Evolutionary conservation across 179 eudicot genomes (phyloP), one percentile per base, ranked within the genome.

Genomic region (Patellifolia procumbens): DNA sequence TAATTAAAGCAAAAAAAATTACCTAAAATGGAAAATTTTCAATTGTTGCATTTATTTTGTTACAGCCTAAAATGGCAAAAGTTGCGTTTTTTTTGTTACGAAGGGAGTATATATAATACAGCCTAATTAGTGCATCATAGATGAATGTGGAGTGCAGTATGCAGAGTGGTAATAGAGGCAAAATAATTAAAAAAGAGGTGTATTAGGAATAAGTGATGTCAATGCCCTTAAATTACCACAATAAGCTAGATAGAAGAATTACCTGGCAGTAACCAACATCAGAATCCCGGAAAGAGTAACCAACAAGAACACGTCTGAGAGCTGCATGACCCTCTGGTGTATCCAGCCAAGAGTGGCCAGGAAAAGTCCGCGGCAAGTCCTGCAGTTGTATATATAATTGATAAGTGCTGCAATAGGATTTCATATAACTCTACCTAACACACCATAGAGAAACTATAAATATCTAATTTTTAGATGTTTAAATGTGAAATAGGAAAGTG

Each of bases 241-340:
- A 31, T 69, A 69, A 43, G 6, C 7, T 13, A 37, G 24, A 45
- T 51, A 16, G 20, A 66, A 68, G 53, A 78, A 75, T 31, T 70
- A 91, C 98, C 97, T 94, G 98, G 87, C 98, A 95, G 70, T 95
- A 95, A 80, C 99, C 99, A 79, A 95, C 99, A 60, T 93, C 89
- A 70, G 93, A 95, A 86, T 95, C 98, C 32, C 99, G 95, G 84
- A 95, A 95, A 32, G 98, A 95, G 85, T 95, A 95, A 16, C 82
- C 99, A 74, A 91, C 95, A 87, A 95, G 99, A 81, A 95, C 93
- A 62, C 94, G 98, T 49, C 99, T 86, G 9, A 95, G 92, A 55
- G 99, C 83, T 79, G 97, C 93, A 85, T 91, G 99, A 11, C 97
- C 98, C 78, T 91, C 97, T 19, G 85, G 79, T 52, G 95, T 90